Evolutionary conservation across 2,329 filamentous ascomycete species (phyloP).

Genomic region (Clonostachys rosea): DNA sequence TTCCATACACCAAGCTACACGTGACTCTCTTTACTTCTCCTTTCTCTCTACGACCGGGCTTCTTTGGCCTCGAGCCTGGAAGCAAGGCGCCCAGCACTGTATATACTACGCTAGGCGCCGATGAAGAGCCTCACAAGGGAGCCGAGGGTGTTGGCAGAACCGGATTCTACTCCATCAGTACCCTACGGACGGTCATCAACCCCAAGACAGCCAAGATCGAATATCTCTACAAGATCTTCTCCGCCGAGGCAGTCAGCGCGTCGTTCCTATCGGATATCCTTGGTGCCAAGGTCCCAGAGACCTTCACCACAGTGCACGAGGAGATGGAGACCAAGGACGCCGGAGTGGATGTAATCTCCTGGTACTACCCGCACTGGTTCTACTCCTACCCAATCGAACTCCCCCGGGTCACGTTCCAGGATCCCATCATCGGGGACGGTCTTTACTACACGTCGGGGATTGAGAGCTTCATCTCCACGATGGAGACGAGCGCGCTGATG

Average conservation of each 20-base stretch:
- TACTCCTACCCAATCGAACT: conserved; percentile 79
- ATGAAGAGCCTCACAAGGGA: conserved; percentile 45
- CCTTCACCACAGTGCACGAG: conserved; percentile 19
- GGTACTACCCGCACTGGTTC: conserved; percentile 76
- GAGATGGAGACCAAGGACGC: conserved; percentile 16
- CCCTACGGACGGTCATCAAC: conserved; percentile 60
- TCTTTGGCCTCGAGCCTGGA: conserved; percentile 63
- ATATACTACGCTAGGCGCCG: conserved; percentile 72
- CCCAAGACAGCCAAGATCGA: conserved; percentile 48
- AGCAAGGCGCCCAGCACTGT: conserved; percentile 65
- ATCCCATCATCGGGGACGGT: conserved; percentile 61
- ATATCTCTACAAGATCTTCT: conserved; percentile 63
- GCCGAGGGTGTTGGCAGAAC: conserved; percentile 62
- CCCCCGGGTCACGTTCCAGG: conserved; percentile 85
- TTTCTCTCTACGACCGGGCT: conserved; percentile 62
- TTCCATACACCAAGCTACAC: conserved; percentile 84
- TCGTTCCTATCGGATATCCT: conserved; percentile 49
- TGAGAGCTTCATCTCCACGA: conserved; percentile 92
- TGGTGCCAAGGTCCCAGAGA: conserved; percentile 38
- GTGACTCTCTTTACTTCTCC: conserved; percentile 87
- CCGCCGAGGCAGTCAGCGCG: conserved; percentile 45
- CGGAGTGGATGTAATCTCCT: conserved; percentile 52
- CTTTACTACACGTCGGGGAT: conserved; percentile 74
- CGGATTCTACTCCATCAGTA: conserved; percentile 83
- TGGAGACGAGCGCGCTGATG: conserved; percentile 94